Evolutionary conservation across 2,329 filamentous ascomycete species (phyloP).

Genomic region (Fusarium keratoplasticum): DNA sequence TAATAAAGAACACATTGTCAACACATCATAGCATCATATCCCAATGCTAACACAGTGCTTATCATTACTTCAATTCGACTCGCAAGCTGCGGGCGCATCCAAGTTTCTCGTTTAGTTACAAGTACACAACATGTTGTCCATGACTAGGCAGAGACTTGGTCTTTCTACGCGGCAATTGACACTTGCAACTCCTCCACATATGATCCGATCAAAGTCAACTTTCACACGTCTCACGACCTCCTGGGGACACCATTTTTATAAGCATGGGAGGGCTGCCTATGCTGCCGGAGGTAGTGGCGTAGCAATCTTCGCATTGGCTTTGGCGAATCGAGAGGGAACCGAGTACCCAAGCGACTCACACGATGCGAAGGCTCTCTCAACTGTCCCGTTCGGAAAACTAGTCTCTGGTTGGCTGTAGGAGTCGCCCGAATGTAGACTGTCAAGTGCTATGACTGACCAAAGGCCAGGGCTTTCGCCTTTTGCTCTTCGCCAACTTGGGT

Average conservation of each 20-base stretch:
- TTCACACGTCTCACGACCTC: not conserved
- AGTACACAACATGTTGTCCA: not conserved
- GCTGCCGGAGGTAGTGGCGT: not conserved
- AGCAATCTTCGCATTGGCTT: not conserved
- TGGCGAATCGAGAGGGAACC: not conserved
- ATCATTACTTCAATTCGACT: not conserved
- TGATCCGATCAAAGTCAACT: not conserved
- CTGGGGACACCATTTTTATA: not conserved
- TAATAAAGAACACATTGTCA: too few relatives aligned
- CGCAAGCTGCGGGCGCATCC: not conserved
- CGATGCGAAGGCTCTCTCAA: constrained; percentile 8
- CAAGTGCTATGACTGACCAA: not conserved
- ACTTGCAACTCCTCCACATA: not conserved
- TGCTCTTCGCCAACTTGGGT: constrained; percentile 38
- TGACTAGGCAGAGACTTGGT: not conserved
- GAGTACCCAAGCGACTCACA: not conserved
- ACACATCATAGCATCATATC: too few relatives aligned
- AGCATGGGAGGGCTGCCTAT: not conserved
- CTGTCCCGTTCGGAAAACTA: constrained; percentile 6
- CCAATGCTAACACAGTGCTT: too few relatives aligned
- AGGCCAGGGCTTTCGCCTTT: constrained; percentile 30
- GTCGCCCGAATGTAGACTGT: not conserved
- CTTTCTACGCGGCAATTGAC: not conserved
- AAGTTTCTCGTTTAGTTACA: too few relatives aligned
- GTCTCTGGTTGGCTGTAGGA: constrained; percentile 16